These are phyloP conservation scores for Hericium rajendrae DNA, from an alignment of 768 basidiomycete species.

Conservation along the genomic window DNA sequence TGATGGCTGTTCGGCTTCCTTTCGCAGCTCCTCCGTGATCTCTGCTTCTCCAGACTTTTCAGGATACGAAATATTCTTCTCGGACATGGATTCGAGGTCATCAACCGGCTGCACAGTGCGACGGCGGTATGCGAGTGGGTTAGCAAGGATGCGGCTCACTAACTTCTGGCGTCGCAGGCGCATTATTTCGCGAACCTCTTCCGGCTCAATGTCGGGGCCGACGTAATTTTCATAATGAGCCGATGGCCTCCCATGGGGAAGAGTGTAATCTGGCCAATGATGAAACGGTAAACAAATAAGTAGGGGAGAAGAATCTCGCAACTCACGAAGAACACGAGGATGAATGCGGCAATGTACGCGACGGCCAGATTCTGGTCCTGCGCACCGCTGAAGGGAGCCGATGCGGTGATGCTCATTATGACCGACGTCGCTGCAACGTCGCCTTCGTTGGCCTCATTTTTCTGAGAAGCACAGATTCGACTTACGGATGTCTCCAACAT, in stretches of 20 bases:
- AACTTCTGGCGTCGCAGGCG: slow-evolving; percentile 26
- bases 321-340: slow-evolving; percentile 50
- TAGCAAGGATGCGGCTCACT: neutral
- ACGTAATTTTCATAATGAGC: slow-evolving; percentile 48
- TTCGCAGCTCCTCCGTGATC: neutral
- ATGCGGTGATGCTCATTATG: slow-evolving; percentile 49
- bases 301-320: neutral
- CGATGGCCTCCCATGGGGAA: slow-evolving; percentile 54
- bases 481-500: slow-evolving; percentile 64
- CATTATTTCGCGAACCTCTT: slow-evolving; percentile 41
- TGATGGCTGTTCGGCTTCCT: neutral
- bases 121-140: neutral
- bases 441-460: neutral
- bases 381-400: slow-evolving; percentile 51
- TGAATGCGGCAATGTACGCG: slow-evolving; percentile 55
- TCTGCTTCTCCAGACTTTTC: neutral
- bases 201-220: slow-evolving; percentile 52
- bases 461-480: neutral
- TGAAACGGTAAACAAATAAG: neutral
- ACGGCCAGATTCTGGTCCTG: slow-evolving; percentile 52
- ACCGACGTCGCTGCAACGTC: slow-evolving; percentile 48
- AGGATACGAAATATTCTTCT: neutral
- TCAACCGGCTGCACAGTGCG: neutral
- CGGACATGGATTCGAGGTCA: neutral
- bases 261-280: slow-evolving; percentile 39